Conservation (phyloP, 75 land plant genomes). For the Larix kaempferi region DNA sequence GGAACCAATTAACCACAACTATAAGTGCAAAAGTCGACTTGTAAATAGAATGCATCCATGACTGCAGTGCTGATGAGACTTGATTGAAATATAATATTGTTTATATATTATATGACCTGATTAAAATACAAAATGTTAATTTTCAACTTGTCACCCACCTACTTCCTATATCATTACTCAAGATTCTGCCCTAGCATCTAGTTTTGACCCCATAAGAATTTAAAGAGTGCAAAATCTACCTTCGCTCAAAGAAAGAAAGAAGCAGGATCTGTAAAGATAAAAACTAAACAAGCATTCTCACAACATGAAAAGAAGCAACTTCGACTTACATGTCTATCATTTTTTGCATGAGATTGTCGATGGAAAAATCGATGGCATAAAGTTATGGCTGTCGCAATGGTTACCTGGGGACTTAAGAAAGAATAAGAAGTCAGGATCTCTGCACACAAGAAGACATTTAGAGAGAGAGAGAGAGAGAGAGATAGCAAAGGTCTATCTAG, state of each 20-base stretch:
- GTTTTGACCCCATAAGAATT: not conserved
- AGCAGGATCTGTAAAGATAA: not conserved
- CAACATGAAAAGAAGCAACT: not conserved
- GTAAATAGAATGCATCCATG: not conserved
- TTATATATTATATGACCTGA: not conserved
- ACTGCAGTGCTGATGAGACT: too few relatives aligned
- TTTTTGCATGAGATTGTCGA: constrained; percentile 38
- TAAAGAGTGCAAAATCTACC: not conserved
- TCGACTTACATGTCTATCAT: constrained; percentile 44
- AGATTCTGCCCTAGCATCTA: not conserved
- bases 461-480: not conserved
- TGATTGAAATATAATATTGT: not conserved
- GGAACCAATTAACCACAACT: too few relatives aligned
- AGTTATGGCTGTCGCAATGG: constrained; percentile 44
- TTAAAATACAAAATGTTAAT: not conserved
- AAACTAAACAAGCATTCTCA: not conserved
- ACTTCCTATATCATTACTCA: not conserved
- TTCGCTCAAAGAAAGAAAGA: not conserved
- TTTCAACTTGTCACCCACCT: not conserved
- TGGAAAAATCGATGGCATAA: constrained; percentile 47
- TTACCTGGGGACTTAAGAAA: constrained; percentile 27
- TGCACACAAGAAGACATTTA: not conserved
- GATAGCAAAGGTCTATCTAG: not conserved
- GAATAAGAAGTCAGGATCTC: not conserved
- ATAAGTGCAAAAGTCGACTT: not conserved